These are phyloP conservation scores for Phytopythium aichiense DNA, from an alignment of 352 stramenopile genomes.

Conservation along the genomic window DNA sequence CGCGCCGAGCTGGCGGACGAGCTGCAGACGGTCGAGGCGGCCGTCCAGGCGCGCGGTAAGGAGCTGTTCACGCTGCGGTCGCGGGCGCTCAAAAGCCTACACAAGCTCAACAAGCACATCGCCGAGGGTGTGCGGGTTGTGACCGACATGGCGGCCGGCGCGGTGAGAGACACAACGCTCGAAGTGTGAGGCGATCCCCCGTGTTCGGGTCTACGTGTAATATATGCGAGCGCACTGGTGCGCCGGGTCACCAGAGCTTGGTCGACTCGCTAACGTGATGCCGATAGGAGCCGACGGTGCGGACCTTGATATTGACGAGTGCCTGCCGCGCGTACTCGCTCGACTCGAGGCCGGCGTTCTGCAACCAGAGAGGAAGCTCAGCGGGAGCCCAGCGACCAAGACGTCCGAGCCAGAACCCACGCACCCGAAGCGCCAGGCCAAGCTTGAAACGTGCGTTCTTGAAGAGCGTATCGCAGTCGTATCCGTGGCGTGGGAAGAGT, in stretches of 20 bases:
- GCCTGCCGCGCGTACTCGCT: slow-evolving; percentile 64
- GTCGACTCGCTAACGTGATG: slow-evolving; percentile 53
- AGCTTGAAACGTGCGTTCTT: slow-evolving; percentile 82
- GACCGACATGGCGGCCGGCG: slow-evolving; percentile 21
- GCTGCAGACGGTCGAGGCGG: slow-evolving; percentile 33
- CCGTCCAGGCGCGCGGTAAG: slow-evolving; percentile 36
- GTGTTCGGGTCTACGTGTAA: background rate
- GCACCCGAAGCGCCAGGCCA: slow-evolving; percentile 59
- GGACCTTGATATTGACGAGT: slow-evolving; percentile 64
- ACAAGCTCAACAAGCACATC: slow-evolving; percentile 42
- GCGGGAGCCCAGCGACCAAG: background rate
- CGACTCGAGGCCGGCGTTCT: slow-evolving; percentile 63
- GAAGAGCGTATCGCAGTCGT: slow-evolving; percentile 74
- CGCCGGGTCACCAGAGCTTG: slow-evolving; percentile 47
- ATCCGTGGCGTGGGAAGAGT: slow-evolving; percentile 67
- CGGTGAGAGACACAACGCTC: background rate
- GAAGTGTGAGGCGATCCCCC: background rate
- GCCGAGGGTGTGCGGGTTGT: slow-evolving; percentile 32
- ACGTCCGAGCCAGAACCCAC: background rate
- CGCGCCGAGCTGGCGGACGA: slow-evolving; percentile 42
- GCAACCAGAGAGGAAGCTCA: background rate
- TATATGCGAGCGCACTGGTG: background rate
- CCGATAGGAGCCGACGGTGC: slow-evolving; percentile 64
- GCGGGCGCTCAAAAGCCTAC: slow-evolving; percentile 43
- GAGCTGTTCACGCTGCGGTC: slow-evolving; percentile 46